Evolutionary conservation across 495 filamentous ascomycete genomes (phyloP), one percentile per base, ranked within the genome.

Genomic region (Penicillium verhagenii): DNA sequence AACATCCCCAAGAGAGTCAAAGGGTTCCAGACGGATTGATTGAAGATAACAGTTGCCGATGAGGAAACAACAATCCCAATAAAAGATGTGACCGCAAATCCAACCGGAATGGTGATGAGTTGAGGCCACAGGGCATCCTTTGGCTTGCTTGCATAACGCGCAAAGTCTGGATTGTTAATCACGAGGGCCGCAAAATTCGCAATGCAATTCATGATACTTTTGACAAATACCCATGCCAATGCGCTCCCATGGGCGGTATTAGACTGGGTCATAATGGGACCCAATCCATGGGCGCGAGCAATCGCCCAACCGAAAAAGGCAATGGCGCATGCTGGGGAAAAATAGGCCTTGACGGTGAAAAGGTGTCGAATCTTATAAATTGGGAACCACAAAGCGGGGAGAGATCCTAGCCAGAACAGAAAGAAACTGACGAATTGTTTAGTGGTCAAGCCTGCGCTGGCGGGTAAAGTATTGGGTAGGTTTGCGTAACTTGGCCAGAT

Each of bases 51-150:
- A 0, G 78, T 75, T 1, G 89, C 91, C 7, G 87, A 89, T 3
- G 92, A 96, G 1, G 89, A 91, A 25, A 92, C 90, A 53, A 96
- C 88, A 63, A 96, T 95, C 50, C 92, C 90, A 63, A 96, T 91
- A 67, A 96, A 91, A 10, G 87, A 92, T 10, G 91, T 96, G 39
- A 96, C 63, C 4, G 87, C 91, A 60, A 96, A 96, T 29, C 88
- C 88, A 48, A 86, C 67, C 2, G 91, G 91, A 54, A 96, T 94
- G 14, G 90, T 87, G 62, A 95, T 73, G 4, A 95, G 68, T 65
- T 96, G 91, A 10, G 90, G 86, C 89, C 87, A 93, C 10, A 93
- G 60, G 0, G 89, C 88, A 69, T 93, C 90, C 29, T 75, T 75
- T n/a, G 90, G 90, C 56, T 88, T 91, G 19, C 71, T 70, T 5